Conservation (phyloP, 2,329 filamentous ascomycete species). For the Anisogramma anomala region DNA sequence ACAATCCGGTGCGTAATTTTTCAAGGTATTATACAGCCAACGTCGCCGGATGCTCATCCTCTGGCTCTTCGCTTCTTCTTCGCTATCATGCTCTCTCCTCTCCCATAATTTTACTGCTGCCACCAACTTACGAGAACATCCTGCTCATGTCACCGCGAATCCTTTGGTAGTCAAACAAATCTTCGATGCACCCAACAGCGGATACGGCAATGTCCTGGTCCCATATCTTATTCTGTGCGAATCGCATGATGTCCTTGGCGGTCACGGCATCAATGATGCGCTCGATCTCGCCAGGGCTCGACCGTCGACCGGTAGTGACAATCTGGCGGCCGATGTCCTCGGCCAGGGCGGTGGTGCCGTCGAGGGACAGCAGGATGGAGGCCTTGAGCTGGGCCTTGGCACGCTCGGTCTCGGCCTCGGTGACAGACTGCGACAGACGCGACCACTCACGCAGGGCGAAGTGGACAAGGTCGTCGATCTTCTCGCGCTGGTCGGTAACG, state of each 20-base stretch:
- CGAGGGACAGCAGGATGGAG: constrained; percentile 89
- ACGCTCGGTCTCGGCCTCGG: constrained; percentile 84
- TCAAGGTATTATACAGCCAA: constrained; percentile 23
- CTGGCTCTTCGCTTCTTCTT: constrained; percentile 7
- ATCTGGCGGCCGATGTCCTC: constrained; percentile 99
- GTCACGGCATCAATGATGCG: constrained; percentile 77
- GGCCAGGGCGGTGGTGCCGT: constrained; percentile 92
- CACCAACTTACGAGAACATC: constrained; percentile 21
- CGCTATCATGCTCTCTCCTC: constrained; percentile 10
- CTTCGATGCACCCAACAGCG: constrained; percentile 89
- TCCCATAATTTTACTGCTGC: constrained; percentile 9
- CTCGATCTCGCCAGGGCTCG: constrained; percentile 90
- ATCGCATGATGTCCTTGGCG: constrained; percentile 94
- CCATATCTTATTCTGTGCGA: constrained; percentile 91
- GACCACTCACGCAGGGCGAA: constrained; percentile 98
- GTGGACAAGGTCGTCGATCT: constrained; percentile 91
- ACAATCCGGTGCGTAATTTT: constrained; percentile 27
- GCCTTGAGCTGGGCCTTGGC: constrained; percentile 99
- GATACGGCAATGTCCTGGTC: constrained; percentile 92
- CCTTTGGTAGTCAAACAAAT: constrained; percentile 56
- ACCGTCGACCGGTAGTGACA: constrained; percentile 86
- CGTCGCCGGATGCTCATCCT: constrained; percentile 1
- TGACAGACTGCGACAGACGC: constrained; percentile 79
- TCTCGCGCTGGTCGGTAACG: constrained; percentile 76
- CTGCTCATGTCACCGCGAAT: constrained; percentile 27